Conservation (phyloP, 108 stramenopile genomes). For the Cyclotella atomus region DNA sequence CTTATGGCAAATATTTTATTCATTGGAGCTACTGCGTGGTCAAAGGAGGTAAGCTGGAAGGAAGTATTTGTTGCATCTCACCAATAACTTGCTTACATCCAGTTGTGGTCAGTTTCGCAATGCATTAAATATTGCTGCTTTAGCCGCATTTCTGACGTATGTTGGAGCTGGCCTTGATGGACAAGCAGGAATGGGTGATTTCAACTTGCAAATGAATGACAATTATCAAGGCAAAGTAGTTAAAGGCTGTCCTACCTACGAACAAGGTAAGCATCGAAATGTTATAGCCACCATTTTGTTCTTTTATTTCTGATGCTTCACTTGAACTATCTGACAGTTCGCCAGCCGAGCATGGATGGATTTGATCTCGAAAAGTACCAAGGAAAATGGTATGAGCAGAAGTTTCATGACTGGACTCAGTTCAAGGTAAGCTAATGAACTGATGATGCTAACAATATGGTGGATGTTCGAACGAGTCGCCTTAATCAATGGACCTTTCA, state of each 20-base stretch:
- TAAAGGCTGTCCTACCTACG: constrained; percentile 89
- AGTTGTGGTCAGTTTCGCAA: constrained; percentile 53
- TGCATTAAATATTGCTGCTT: constrained; percentile 75
- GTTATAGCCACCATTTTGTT: background rate
- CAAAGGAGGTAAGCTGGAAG: constrained; percentile 61
- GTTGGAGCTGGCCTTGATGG: constrained; percentile 88
- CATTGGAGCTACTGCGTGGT: constrained; percentile 66
- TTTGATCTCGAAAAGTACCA: constrained; percentile 90
- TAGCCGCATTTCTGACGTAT: constrained; percentile 77
- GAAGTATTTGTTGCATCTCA: background rate
- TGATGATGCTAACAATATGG: too few relatives aligned
- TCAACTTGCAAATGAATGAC: constrained; percentile 89
- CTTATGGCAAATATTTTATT: constrained; percentile 71
- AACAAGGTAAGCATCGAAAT: constrained; percentile 40
- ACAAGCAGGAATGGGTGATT: constrained; percentile 81
- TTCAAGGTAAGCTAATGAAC: constrained; percentile 54
- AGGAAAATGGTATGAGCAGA: constrained; percentile 91
- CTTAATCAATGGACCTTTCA: too few relatives aligned
- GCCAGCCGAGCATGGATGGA: constrained; percentile 84
- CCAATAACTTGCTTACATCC: background rate
- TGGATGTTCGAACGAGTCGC: too few relatives aligned
- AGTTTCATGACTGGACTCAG: constrained; percentile 95
- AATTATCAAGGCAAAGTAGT: constrained; percentile 79
- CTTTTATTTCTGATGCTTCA: background rate
- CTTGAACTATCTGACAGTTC: constrained; percentile 37